phyloP scores from a whole-genome alignment of 768 basidiomycete species.

The Macrolepiota albuminosa region DNA sequence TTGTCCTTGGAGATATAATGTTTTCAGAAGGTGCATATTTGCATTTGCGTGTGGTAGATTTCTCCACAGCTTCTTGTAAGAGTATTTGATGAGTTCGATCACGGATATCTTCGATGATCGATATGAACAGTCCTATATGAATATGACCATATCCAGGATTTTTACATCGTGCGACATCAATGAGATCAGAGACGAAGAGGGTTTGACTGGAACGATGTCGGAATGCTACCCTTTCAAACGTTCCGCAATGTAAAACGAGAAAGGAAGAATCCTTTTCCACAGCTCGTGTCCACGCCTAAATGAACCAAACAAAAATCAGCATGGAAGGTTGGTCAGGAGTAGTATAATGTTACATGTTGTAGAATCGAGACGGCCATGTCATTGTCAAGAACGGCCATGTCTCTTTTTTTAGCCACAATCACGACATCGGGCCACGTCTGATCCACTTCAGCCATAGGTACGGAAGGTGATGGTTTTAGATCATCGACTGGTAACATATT shows the following conservation, averaged over 20 bases:
- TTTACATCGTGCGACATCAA: background rate
- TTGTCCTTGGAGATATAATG: background rate
- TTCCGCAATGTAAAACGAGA: slow-evolving; percentile 1
- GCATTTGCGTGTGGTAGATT: background rate
- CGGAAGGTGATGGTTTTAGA: background rate
- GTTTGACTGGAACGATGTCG: slow-evolving; percentile 7
- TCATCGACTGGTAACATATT: background rate
- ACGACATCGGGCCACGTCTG: background rate
- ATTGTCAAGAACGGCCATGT: background rate
- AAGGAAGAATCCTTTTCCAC: slow-evolving; percentile 3
- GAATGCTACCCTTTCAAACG: background rate
- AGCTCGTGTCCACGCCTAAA: slow-evolving; percentile 3
- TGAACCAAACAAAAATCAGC: background rate
- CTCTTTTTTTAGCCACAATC: background rate
- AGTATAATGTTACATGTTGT: background rate
- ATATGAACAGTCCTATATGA: background rate
- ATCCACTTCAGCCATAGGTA: background rate
- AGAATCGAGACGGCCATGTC: background rate
- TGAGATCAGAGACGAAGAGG: slow-evolving; percentile 5
- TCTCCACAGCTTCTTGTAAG: background rate
- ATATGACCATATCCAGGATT: background rate
- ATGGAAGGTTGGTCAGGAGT: background rate
- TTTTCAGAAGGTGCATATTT: background rate
- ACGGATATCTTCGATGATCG: background rate
- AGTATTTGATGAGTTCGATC: background rate